Base-by-base conservation (phyloP, 148 eudicot species). In the Dysphania ambrosioides region DNA sequence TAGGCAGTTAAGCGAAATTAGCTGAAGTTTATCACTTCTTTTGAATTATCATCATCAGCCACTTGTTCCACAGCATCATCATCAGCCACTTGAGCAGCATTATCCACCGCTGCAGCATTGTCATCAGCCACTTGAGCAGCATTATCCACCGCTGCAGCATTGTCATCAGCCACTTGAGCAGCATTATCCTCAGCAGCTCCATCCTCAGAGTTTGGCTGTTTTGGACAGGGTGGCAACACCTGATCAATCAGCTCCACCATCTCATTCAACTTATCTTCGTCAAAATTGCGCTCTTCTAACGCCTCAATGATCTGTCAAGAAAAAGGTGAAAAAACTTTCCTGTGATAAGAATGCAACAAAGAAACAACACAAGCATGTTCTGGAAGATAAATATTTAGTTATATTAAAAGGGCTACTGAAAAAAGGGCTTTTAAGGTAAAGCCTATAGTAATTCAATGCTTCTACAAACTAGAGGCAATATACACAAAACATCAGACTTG, bases 221-320 rank as follows among this genome's bases (percentile, higher is more conserved):
- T 56, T 21, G 88, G 85, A 64, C 78, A 84, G 21, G 85, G 76
- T 30, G 96, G 93, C 72, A 93, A 81, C 64, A 88, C 76, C 77
- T 84, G 71, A 21, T 18, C 71, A 44, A 88, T 75, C 74, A 86
- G 66, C 70, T 86, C 86, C 19, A 67, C 72, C 60, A 92, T 69
- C 65, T 83, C 85, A 2, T 73, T 82, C 19, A 78, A 29, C 9
- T 59, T 61, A 7, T 76, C 86, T 30, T 79, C 87, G 8, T 64
- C 75, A 47, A 85, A 40, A 36, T 38, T 26, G 24, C 96, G 96
- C 6, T n/a, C 5, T 1, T 86, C 91, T 29, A 57, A 72, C 34
- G 82, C 68, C 70, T 86, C 89, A 56, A 90, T 72, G 7, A 88
- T 73, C 97, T 92, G 79, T 62, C 27, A 55, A 40, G 32, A 41